Evolutionary conservation across 2,329 filamentous ascomycete species (phyloP), one percentile per base, ranked within the genome.

Genomic region (Periconia macrospinosa): DNA sequence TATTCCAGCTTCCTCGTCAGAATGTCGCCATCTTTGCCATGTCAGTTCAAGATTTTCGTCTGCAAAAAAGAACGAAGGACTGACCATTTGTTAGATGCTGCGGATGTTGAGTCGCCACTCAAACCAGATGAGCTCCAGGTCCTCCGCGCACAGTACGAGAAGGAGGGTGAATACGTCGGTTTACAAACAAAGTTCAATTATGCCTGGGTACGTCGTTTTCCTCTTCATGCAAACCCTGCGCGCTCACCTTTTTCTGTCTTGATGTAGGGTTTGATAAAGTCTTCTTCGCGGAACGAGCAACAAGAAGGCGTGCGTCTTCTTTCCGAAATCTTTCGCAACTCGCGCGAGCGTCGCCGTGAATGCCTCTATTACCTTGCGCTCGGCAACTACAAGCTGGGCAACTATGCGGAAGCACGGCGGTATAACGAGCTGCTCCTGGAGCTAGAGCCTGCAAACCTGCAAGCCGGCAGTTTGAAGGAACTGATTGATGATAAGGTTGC

Each of bases 131-230:
- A 99, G 77, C 88, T 99, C 56, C 87, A 92, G 75, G 94, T 97
- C 58, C 83, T 99, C 50, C 90, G 93, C 61, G 83, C 90, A 56
- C 94, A 99, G 75, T 99, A 94, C 74, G 93, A 97, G 73, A 96
- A 96, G 73, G 94, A 99, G 78, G 94, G 93, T 63, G 91, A 96
- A 68, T 95, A 96, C 81, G 93, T 96, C 56, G 92, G 93, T 55
- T 85, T 99, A 41, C 94, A 99, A 77, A 99, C 94, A 57, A 97
- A 97, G 75, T 99, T 99, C 85, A 99, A 99, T 86, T 97, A 93
- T 76, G 93, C 94, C 72, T 99, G 94, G 94, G 92, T 96, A 85
- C 53, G 81, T 64, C 35, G 35, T 13, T 30, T 35, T 47, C 27
- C 3, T 14, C 41, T 58, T 63, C 19, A 63, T 50, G 18, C 45